These are phyloP conservation scores for Nicotiana tabacum DNA, from an alignment of 257 asterid species.

Conservation along the genomic window DNA sequence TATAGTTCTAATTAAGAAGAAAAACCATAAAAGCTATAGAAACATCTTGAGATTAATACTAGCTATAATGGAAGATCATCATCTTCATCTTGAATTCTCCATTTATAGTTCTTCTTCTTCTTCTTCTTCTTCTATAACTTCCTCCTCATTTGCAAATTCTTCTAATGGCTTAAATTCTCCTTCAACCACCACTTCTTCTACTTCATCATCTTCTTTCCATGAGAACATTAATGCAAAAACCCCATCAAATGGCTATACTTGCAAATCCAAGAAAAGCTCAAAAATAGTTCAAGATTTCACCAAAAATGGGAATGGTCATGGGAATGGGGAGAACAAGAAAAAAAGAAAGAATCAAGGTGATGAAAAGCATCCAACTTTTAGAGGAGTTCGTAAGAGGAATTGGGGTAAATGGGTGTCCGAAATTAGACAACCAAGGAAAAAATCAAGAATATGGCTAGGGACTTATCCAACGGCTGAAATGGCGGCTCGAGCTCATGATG, in stretches of 20 bases:
- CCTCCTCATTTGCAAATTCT: conserved; percentile 27
- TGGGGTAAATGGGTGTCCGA: conserved; percentile 98
- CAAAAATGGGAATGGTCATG: conserved; percentile 23
- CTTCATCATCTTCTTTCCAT: conserved; percentile 19
- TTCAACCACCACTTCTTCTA: conserved; percentile 21
- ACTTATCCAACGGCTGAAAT: conserved; percentile 84
- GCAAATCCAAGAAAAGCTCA: conserved; percentile 10
- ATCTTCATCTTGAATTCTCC: conserved; percentile 1
- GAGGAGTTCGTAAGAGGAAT: conserved; percentile 79
- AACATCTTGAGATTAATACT: neutral
- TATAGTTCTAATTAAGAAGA: neutral
- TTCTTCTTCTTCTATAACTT: conserved; percentile 17
- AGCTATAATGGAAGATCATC: conserved; percentile 43
- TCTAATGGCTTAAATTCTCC: conserved; percentile 11
- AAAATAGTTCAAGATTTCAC: conserved; percentile 23
- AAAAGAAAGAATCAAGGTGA: conserved; percentile 12
- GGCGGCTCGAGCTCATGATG: conserved; percentile 98
- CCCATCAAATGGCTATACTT: neutral
- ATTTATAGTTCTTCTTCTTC: conserved; percentile 15
- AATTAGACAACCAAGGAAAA: conserved; percentile 85
- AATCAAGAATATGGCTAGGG: conserved; percentile 92
- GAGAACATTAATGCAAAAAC: conserved; percentile 16
- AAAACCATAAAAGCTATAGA: neutral
- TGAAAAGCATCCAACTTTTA: conserved; percentile 52
- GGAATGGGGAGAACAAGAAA: conserved; percentile 27